Percentiles rank a stretch among this genome's conserved stretches.
Evolutionary conservation across 1,284 basidiomycete species (phyloP).

Genomic region (Amylostereum areolatum): DNA sequence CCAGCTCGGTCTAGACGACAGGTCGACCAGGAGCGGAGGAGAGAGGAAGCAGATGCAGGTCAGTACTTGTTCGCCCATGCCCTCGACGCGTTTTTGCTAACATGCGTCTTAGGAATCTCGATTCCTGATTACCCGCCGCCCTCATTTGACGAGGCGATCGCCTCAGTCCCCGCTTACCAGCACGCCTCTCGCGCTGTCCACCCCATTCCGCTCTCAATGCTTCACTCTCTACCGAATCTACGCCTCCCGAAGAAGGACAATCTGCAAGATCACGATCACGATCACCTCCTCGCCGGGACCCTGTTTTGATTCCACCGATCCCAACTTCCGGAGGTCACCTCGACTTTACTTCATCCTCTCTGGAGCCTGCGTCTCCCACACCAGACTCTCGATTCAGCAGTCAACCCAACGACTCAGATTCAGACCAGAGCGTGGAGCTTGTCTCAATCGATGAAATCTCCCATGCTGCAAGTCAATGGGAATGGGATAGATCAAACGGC

Average conservation of each 20-base stretch:
- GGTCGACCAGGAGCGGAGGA: slow-evolving; percentile 9
- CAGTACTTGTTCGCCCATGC: slow-evolving; percentile 3
- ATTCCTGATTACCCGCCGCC: slow-evolving; percentile 56
- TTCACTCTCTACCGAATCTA: not conserved
- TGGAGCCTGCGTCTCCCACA: not conserved
- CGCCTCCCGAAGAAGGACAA: too few species aligned
- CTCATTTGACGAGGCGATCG: slow-evolving; percentile 50
- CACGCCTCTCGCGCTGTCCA: slow-evolving; percentile 8
- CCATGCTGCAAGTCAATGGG: slow-evolving; percentile 20
- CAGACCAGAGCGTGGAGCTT: slow-evolving; percentile 18
- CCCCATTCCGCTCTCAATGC: slow-evolving; percentile 5
- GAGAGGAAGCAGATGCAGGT: slow-evolving; percentile 15
- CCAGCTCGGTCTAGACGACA: slow-evolving; percentile 20
- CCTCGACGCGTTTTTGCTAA: slow-evolving; percentile 4
- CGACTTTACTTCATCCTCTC: not conserved
- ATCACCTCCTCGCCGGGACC: slow-evolving; percentile 2
- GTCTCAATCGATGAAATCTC: slow-evolving; percentile 13
- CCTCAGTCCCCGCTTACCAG: slow-evolving; percentile 14
- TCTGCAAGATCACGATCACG: not conserved
- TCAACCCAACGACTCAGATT: slow-evolving; percentile 1
- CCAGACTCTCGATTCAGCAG: not conserved
- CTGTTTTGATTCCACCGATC: not conserved
- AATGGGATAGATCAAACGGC: slow-evolving; percentile 22
- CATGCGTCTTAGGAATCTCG: slow-evolving; percentile 15
- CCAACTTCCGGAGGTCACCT: not conserved